These are phyloP conservation scores for Syzygium malaccense DNA, from an alignment of 441 rosid genomes.

Conservation along the genomic window DNA sequence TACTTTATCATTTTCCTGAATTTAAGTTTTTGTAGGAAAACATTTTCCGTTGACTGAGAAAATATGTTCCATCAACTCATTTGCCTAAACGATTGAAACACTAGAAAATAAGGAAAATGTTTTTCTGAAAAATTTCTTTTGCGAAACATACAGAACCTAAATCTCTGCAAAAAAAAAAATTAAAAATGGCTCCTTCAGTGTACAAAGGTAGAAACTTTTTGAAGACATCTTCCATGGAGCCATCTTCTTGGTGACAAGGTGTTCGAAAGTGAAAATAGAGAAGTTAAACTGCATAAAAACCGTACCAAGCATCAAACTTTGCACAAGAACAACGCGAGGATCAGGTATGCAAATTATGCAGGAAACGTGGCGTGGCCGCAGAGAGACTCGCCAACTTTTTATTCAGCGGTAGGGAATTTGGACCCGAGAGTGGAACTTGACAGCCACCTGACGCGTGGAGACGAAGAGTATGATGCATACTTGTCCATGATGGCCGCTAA, in stretches of 20 bases:
- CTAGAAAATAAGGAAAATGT: too few relatives aligned
- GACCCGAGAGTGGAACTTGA: slow-evolving; percentile 50
- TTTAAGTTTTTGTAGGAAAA: too few relatives aligned
- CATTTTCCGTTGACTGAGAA: too few relatives aligned
- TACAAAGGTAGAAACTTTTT: neutral
- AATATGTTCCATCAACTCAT: too few relatives aligned
- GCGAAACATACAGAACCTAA: too few relatives aligned
- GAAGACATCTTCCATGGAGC: neutral
- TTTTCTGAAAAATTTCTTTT: too few relatives aligned
- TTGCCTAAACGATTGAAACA: too few relatives aligned
- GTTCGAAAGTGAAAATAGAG: neutral
- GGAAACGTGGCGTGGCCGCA: slow-evolving; percentile 35
- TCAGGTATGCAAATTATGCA: slow-evolving; percentile 1
- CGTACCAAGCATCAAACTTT: neutral
- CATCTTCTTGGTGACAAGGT: neutral
- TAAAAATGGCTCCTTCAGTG: neutral
- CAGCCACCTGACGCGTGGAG: slow-evolving; percentile 9
- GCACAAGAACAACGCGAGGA: neutral
- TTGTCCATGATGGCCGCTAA: slow-evolving; percentile 73
- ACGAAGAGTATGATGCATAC: slow-evolving; percentile 29
- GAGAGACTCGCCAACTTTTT: slow-evolving; percentile 31
- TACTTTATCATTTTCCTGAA: too few relatives aligned
- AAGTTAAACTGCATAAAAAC: neutral
- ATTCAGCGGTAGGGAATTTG: slow-evolving; percentile 25
- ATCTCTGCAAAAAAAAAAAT: too few relatives aligned